Conservation (phyloP, 495 filamentous ascomycete genomes). For the Durotheca rogersii region DNA sequence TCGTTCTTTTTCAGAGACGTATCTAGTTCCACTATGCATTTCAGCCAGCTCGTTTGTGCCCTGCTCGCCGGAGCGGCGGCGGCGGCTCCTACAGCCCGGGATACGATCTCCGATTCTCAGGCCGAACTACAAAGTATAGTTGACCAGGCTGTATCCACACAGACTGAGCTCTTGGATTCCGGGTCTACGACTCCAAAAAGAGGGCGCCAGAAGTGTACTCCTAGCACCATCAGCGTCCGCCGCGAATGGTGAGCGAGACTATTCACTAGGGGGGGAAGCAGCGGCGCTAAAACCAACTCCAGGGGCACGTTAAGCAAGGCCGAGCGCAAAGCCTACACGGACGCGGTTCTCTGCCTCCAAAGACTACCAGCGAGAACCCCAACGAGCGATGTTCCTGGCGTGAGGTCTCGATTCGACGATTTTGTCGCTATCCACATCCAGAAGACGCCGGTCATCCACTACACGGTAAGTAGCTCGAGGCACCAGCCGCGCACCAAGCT, state of each 20-base stretch:
- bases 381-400: constrained; percentile 34
- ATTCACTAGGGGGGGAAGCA: too few species aligned
- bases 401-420: constrained; percentile 61
- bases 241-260: constrained; percentile 45
- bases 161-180: not conserved
- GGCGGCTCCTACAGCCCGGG: not conserved
- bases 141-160: constrained; percentile 1
- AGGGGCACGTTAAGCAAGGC: constrained; percentile 50
- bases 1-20: too few species aligned
- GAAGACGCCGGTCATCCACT: constrained; percentile 62
- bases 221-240: constrained; percentile 42
- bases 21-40: constrained; percentile 1
- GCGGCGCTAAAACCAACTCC: not conserved
- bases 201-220: constrained; percentile 29
- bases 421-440: constrained; percentile 69
- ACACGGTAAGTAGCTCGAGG: constrained; percentile 37
- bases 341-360: constrained; percentile 65
- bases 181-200: not conserved
- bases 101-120: not conserved
- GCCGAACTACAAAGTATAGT: not conserved
- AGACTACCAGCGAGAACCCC: constrained; percentile 51
- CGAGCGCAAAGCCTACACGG: constrained; percentile 60
- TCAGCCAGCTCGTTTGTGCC: not conserved
- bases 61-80: not conserved
- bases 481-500: too few species aligned